A percentile compares a stretch with the other conserved stretches of the same genome.
Conservation (phyloP, 129 eudicot genomes). For the Chrysanthemum lavandulifolium region DNA sequence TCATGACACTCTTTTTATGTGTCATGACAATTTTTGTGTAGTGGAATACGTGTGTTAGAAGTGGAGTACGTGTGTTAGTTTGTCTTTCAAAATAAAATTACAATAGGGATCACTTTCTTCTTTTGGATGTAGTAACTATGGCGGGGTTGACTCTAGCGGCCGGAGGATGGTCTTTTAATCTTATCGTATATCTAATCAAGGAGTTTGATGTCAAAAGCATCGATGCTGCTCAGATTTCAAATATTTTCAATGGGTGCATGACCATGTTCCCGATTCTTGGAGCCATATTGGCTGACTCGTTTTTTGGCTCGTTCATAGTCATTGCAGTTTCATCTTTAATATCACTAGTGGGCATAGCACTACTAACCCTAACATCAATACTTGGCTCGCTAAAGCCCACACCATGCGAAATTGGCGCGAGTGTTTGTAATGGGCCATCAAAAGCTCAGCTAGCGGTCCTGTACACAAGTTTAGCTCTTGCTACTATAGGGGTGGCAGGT, state of each 20-base stretch:
- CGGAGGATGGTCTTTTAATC: constrained; percentile 46
- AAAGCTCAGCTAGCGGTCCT: constrained; percentile 28
- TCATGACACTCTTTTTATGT: no score
- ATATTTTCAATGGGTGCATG: constrained; percentile 40
- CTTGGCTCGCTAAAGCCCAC: constrained; percentile 18
- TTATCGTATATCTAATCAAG: constrained; percentile 46
- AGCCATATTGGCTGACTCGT: constrained; percentile 54
- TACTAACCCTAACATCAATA: constrained; percentile 23
- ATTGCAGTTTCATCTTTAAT: constrained; percentile 36
- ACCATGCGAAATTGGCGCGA: constrained; percentile 27
- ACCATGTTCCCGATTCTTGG: constrained; percentile 41
- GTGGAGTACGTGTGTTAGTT: no score
- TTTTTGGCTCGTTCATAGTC: constrained; percentile 40
- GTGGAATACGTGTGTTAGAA: no score
- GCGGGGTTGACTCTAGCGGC: constrained; percentile 47
- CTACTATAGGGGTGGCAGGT: constrained; percentile 40
- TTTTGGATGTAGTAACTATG: constrained; percentile 35
- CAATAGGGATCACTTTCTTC: no score
- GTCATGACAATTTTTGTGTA: no score
- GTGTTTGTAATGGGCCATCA: constrained; percentile 30
- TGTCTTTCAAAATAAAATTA: no score
- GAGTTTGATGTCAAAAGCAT: constrained; percentile 50
- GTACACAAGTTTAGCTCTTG: constrained; percentile 31
- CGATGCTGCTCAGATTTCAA: constrained; percentile 48
- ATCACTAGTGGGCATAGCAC: constrained; percentile 29